These are phyloP conservation scores for Rosa lucieae DNA, from an alignment of 306 rosid genomes.

Conservation along the genomic window DNA sequence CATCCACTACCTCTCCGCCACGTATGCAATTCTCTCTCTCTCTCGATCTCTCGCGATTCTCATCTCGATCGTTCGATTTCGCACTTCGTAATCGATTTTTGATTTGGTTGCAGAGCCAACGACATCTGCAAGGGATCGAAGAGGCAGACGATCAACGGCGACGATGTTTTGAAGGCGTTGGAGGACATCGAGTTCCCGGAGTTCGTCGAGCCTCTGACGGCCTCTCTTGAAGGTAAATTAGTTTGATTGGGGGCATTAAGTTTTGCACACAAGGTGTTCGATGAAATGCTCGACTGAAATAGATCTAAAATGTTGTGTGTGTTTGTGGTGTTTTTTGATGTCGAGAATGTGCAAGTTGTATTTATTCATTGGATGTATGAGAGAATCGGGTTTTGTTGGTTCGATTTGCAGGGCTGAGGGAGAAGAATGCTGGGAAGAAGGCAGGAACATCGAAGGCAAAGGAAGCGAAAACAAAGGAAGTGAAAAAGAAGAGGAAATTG, in stretches of 20 bases:
- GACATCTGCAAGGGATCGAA: constrained; percentile 88
- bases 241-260: neutral
- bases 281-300: neutral
- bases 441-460: constrained; percentile 48
- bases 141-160: constrained; percentile 81
- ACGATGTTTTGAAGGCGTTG: constrained; percentile 77
- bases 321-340: neutral
- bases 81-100: neutral
- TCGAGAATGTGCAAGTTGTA: neutral
- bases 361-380: neutral
- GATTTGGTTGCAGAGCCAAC: constrained; percentile 59
- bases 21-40: constrained; percentile 36
- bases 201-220: constrained; percentile 63
- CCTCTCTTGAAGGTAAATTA: constrained; percentile 61
- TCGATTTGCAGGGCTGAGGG: constrained; percentile 59
- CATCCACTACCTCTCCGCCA: constrained; percentile 91
- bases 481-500: constrained; percentile 6
- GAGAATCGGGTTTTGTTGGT: constrained; percentile 15
- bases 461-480: neutral
- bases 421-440: constrained; percentile 72
- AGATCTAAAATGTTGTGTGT: neutral
- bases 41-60: neutral
- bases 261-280: neutral
- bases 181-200: constrained; percentile 87
- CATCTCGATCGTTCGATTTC: neutral